These are phyloP conservation scores for Polyporus arcularius DNA, from an alignment of 768 basidiomycete species.

Conservation along the genomic window DNA sequence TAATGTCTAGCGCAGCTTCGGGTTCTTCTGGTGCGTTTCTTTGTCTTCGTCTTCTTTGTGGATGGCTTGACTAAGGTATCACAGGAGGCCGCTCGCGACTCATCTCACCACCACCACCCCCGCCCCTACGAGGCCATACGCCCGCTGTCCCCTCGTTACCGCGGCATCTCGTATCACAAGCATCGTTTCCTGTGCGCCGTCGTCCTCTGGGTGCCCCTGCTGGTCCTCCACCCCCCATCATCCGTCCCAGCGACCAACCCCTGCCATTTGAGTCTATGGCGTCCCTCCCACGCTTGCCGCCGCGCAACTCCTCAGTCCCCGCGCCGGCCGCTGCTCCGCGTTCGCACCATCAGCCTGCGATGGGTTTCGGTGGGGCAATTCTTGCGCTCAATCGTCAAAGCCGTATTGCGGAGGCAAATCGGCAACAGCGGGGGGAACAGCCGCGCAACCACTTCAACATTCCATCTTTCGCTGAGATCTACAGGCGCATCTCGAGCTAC, in stretches of 20 bases:
- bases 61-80: neutral
- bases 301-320: slow-evolving; percentile 26
- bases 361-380: slow-evolving; percentile 69
- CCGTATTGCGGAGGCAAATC: slow-evolving; percentile 13
- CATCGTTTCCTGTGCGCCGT: slow-evolving; percentile 42
- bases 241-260: slow-evolving; percentile 53
- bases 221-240: slow-evolving; percentile 35
- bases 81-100: slow-evolving; percentile 13
- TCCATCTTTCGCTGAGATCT: slow-evolving; percentile 13
- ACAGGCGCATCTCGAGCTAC: slow-evolving; percentile 2
- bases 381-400: slow-evolving; percentile 43
- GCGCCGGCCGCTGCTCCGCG: slow-evolving; percentile 41
- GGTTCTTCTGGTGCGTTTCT: slow-evolving; percentile 18
- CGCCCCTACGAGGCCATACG: slow-evolving; percentile 36
- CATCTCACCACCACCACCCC: slow-evolving; percentile 39
- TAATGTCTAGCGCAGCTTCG: slow-evolving; percentile 13
- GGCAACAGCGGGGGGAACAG: slow-evolving; percentile 12
- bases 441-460: slow-evolving; percentile 3
- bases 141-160: slow-evolving; percentile 64
- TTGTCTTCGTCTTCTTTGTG: neutral
- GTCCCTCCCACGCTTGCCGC: slow-evolving; percentile 27
- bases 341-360: slow-evolving; percentile 57
- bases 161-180: slow-evolving; percentile 32
- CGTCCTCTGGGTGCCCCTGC: slow-evolving; percentile 27
- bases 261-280: slow-evolving; percentile 51